Base-by-base conservation (phyloP, 2,329 filamentous ascomycete genomes). In the Fusarium vanettenii region DNA sequence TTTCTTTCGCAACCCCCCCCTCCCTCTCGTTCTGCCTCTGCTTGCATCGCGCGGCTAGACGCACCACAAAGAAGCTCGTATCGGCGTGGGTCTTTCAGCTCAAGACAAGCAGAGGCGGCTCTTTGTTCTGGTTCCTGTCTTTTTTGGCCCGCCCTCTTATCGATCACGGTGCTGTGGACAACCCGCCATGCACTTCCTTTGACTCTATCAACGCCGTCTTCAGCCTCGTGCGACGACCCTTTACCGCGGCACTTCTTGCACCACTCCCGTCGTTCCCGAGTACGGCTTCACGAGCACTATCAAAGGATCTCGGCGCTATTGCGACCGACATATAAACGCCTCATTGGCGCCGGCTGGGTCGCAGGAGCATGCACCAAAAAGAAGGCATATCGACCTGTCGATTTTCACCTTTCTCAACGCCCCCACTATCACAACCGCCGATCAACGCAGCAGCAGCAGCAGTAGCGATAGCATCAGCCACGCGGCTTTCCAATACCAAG, bases 161-260 rank as follows among this genome's bases (percentile, higher is more conserved):
- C 48, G 27, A 52, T 52, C 27, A 13, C 27, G 31, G 64, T 67
- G 67, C 25, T 67, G 66, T 63, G 62, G 45, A 41, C 16, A 66
- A 29, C 48, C 50, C 71, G 72, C 56, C 61, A 82, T 82, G 80
- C 74, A 68, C 73, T 68, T 76, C 41, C 69, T 73, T 68, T 82
- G 80, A 81, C 76, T 79, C 43, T 55, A 67, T 66, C 66, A 59
- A 67, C 73, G 72, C 68, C 71, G 70, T 62, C 60, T 72, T 70
- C 73, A 79, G 71, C 71, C 73, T 76, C 71, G 76, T 66, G 75
- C 76, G 63, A 52, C 48, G 18, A 74, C 69, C 67, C 48, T 77
- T 41, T 39, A 13, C 41, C 52, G 48, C 45, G 27, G 50, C 45
- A 64, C 27, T 52, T 45, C 52, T 41, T 31, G 25, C 73, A 62